Evolutionary conservation across 306 rosid species (phyloP), one percentile per base, ranked within the genome.

Genomic region (Casuarina cunninghamiana): DNA sequence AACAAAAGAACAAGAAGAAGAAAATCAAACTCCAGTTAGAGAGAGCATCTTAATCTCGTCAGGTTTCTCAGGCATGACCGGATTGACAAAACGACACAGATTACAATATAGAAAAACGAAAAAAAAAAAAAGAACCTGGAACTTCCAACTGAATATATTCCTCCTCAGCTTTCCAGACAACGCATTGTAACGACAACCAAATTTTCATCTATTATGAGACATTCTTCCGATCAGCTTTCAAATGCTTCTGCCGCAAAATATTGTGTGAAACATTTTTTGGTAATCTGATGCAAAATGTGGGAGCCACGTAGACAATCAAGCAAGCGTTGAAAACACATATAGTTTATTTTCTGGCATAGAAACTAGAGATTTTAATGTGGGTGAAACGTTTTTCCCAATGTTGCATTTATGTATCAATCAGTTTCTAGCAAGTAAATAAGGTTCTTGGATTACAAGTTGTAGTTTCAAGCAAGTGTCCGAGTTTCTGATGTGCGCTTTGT

Each of bases 261-360:
- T 79, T 89, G 99, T 90, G 85, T 89, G 93, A 32, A 95, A 88
- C 99, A 91, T 91, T 85, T 87, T 95, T 83, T 80, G 85, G 83
- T 89, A 95, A 85, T 90, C 97, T 95, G 32, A 0, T 26, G 32
- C 32, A 26, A 26, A 26, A 26, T 26, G 32, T 26, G 32, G 32
- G 32, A 26, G 32, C 32, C 32, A 26, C 32, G 32, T 26, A 26
- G 32, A 26, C 32, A 26, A 26, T 26, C 32, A 26, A 26, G 32
- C 32, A 26, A 26, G 32, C 32, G 32, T 26, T 26, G 32, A 26
- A 26, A 26, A 26, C 32, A 26, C 32, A 26, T 26, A 26, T 26
- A 26, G 32, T 26, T 26, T 26, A 26, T 26, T 26, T 26, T 26
- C 32, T 75, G 83, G 71, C 63, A 71, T 79, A 44, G 77, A 48